A percentile compares a stretch with the other conserved stretches of the same genome.
Conservation (phyloP, 208 protist genomes). For the Crithidia thermophila region DNA sequence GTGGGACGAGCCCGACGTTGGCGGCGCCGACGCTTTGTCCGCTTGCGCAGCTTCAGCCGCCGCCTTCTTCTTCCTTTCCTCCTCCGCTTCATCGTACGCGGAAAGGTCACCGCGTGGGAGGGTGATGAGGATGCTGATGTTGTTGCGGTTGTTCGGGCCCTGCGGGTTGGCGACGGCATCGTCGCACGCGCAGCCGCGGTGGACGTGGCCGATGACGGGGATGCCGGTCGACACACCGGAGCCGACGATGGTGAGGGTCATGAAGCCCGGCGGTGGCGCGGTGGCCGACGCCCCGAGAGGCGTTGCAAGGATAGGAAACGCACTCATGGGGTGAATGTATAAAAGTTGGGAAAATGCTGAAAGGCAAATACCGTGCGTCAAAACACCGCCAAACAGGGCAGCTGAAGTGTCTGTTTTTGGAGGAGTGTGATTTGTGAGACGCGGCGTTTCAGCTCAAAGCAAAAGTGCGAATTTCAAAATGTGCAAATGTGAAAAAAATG, state of each 20-base stretch:
- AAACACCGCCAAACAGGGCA: no score
- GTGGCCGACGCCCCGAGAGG: constrained; percentile 15
- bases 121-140: constrained; percentile 82
- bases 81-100: not conserved
- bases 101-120: constrained; percentile 29
- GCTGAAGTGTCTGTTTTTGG: not conserved
- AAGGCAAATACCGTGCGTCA: no score
- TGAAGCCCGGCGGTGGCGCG: constrained; percentile 38
- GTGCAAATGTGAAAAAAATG: no score
- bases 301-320: not conserved
- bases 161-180: constrained; percentile 59
- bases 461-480: no score
- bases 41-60: not conserved
- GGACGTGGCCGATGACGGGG: constrained; percentile 87
- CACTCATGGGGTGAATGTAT: constrained; percentile 7
- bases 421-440: no score
- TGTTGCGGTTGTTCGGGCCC: constrained; percentile 80
- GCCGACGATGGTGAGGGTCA: constrained; percentile 67
- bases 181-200: constrained; percentile 66
- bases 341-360: no score
- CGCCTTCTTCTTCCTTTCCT: not conserved
- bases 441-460: no score
- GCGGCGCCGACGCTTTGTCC: not conserved
- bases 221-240: constrained; percentile 84
- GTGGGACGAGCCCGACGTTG: constrained; percentile 16